Evolutionary conservation across 257 asterid genomes (phyloP).

Genomic region (Fraxinus cuspidata): DNA sequence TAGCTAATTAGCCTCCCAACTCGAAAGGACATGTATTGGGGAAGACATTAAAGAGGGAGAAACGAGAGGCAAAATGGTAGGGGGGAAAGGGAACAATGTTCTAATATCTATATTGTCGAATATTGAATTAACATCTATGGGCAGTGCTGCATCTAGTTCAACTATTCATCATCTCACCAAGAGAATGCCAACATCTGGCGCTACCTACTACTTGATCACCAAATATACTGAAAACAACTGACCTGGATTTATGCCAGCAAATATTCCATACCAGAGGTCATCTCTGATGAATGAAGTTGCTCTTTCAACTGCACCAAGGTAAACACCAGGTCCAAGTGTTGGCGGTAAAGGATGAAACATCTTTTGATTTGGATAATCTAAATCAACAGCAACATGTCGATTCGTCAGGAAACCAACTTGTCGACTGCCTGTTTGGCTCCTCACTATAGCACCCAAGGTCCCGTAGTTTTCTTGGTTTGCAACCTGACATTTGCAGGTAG

Average conservation of each 20-base stretch:
- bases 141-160: conserved; percentile 14
- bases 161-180: neutral
- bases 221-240: conserved; percentile 20
- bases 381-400: conserved; percentile 87
- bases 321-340: conserved; percentile 91
- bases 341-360: conserved; percentile 98
- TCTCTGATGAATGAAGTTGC: conserved; percentile 96
- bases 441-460: conserved; percentile 89
- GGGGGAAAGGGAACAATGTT: neutral
- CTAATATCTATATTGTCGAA: neutral
- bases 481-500: conserved; percentile 49
- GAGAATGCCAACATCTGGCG: neutral
- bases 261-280: conserved; percentile 89
- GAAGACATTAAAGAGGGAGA: neutral
- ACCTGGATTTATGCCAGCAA: conserved; percentile 96
- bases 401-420: conserved; percentile 89
- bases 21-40: neutral
- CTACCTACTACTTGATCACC: neutral
- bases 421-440: conserved; percentile 86
- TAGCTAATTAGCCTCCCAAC: conserved; percentile 8
- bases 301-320: conserved; percentile 93
- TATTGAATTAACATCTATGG: neutral
- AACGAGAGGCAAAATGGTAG: neutral
- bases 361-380: conserved; percentile 91
- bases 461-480: conserved; percentile 92